Conservation (phyloP, 2,329 filamentous ascomycete species). For the Rutstroemia sydowiana region DNA sequence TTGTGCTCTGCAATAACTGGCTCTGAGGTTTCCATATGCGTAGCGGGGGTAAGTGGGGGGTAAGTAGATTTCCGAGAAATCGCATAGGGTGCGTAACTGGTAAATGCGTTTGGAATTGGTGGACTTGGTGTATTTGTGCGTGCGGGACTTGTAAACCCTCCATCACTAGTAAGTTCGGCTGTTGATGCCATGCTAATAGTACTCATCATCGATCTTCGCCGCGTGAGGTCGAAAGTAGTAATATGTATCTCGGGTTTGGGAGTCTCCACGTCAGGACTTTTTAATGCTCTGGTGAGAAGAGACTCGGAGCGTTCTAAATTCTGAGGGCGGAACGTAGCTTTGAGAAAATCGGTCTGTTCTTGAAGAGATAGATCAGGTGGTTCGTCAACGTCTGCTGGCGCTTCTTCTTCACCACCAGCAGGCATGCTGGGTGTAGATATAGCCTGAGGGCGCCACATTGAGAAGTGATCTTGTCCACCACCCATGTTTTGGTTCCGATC, state of each 20-base stretch:
- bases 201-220: constrained; percentile 58
- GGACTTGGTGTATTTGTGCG: constrained; percentile 83
- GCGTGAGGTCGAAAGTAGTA: constrained; percentile 33
- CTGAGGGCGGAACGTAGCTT: constrained; percentile 36
- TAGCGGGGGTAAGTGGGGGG: constrained; percentile 10
- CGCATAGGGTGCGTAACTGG: constrained; percentile 29
- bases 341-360: constrained; percentile 25
- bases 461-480: constrained; percentile 34
- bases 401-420: constrained; percentile 50
- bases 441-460: constrained; percentile 37
- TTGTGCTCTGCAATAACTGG: constrained; percentile 7
- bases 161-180: constrained; percentile 90
- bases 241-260: constrained; percentile 32
- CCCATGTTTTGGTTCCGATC: constrained; percentile 20
- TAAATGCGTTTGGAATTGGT: constrained; percentile 56
- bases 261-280: constrained; percentile 53
- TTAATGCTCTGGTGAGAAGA: constrained; percentile 78
- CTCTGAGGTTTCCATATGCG: constrained; percentile 10
- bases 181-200: constrained; percentile 73
- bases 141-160: constrained; percentile 82
- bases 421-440: constrained; percentile 21
- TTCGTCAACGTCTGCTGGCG: constrained; percentile 72
- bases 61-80: constrained; percentile 17
- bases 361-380: constrained; percentile 57
- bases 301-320: constrained; percentile 59